Base-by-base conservation (phyloP, 2,329 filamentous ascomycete genomes). In the Sarocladium strictum region DNA sequence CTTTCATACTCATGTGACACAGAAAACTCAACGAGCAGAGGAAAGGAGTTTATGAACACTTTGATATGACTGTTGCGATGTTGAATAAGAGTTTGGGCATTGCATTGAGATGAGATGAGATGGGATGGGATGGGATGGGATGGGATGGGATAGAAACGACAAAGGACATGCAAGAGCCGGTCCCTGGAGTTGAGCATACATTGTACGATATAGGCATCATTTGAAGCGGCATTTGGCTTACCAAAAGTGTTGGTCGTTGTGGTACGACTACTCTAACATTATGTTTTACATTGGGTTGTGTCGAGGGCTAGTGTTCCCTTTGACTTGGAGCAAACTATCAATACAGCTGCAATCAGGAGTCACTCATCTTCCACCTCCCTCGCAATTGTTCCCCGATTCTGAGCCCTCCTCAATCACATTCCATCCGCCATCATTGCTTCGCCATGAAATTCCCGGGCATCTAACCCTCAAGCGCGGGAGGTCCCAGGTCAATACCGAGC, bases 41-140 rank as follows among this genome's bases (percentile, higher is more conserved):
- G 27, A 49, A 57, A 23, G 63, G 64, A 51, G 69, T 76, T 6
- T 85, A 78, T 64, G 72, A 76, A 47, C 80, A 86, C 61, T 89
- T 88, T 64, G 79, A 90, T 54, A 80, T 80, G 71, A 89, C 85
- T 7, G 66, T 92, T 49, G 77, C 76, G 17, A 88, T 88, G 86
- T 73, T 92, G 54, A 91, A 92, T 63, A 82, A 86, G 65, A 84
- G 77, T 6, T 85, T 91, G 84, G 80, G 80, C 1, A 65, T 89
- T 40, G 87, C 85, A 63, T 65, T 86, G 56, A 76, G 80, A 56
- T 82, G 66, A 72, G 15, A 40, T 24, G 29, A 32, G 29, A 32
- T 6, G 12, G 29, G 29, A 6, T 32, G 29, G 29, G 12, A n/a
- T n/a, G n/a, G n/a, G n/a, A n/a, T n/a, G n/a, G n/a, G n/a, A n/a